A percentile compares a stretch with the other conserved stretches of the same genome.
phyloP scores from a whole-genome alignment of 257 asterid genomes.

The Verbena officinalis region DNA sequence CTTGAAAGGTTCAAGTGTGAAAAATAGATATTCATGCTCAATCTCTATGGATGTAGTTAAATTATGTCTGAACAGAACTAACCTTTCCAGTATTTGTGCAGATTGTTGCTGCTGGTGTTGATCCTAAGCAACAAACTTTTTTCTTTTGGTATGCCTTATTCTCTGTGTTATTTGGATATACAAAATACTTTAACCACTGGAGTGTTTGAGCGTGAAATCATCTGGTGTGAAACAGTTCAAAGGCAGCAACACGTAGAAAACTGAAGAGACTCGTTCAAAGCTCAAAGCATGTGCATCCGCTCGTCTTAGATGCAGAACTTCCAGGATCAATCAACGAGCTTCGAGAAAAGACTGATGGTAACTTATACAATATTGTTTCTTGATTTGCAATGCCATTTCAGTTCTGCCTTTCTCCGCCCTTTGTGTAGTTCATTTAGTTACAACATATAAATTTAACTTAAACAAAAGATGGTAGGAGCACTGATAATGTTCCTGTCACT shows the following conservation, averaged over 20 bases:
- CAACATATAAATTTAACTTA: conserved; percentile 2
- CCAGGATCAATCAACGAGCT: conserved; percentile 53
- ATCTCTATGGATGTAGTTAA: conserved; percentile 17
- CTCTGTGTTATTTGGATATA: conserved; percentile 25
- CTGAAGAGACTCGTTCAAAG: conserved; percentile 45
- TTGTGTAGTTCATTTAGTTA: conserved; percentile 12
- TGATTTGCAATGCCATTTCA: not conserved
- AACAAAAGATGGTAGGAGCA: conserved; percentile 9
- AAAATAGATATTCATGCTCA: conserved; percentile 11
- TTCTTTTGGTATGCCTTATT: conserved; percentile 62
- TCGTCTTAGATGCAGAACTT: conserved; percentile 58
- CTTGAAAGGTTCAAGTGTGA: conserved; percentile 11
- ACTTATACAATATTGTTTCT: conserved; percentile 23
- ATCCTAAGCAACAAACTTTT: conserved; percentile 89
- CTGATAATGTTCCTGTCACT: conserved; percentile 10
- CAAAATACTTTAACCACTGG: conserved; percentile 22
- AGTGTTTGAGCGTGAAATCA: conserved; percentile 32
- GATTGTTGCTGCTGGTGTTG: conserved; percentile 87
- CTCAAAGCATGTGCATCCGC: conserved; percentile 76
- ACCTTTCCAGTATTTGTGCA: conserved; percentile 40
- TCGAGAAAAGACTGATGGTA: conserved; percentile 81
- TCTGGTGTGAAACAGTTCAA: conserved; percentile 62
- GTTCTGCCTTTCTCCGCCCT: not conserved
- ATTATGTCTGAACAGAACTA: conserved; percentile 19
- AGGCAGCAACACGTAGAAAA: conserved; percentile 60